Evolutionary conservation across 176 grass and related monocot genomes (phyloP).

Genomic region (Echinochloa phyllopogon): DNA sequence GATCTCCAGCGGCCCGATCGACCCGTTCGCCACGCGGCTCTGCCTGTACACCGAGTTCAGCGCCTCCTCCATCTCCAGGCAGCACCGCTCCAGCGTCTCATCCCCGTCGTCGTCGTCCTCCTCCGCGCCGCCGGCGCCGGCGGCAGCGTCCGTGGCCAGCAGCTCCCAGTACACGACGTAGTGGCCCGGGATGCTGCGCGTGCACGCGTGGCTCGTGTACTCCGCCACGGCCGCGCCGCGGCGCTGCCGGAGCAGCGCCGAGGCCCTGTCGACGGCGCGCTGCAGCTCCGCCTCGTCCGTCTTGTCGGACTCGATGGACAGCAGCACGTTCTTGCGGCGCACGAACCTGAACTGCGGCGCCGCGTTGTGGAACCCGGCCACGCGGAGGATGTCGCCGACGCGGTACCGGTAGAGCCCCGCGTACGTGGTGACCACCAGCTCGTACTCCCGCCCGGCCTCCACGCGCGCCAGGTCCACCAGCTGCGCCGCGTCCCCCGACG

Average conservation of each 20-base stretch:
- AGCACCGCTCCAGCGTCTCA: constrained; percentile 50
- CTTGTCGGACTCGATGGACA: constrained; percentile 78
- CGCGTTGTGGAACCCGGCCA: constrained; percentile 70
- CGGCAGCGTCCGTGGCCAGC: constrained; percentile 16
- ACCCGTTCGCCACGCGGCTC: constrained; percentile 56
- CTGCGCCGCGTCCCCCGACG: background rate
- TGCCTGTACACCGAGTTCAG: constrained; percentile 65
- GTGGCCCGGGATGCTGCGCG: constrained; percentile 63
- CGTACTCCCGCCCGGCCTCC: constrained; percentile 62
- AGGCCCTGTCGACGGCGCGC: constrained; percentile 64
- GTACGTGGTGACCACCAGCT: constrained; percentile 80
- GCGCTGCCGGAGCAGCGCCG: constrained; percentile 41
- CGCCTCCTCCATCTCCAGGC: constrained; percentile 72
- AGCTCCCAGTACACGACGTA: constrained; percentile 89
- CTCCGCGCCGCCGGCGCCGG: background rate
- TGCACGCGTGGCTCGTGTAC: constrained; percentile 74
- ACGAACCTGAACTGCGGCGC: constrained; percentile 79
- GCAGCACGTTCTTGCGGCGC: constrained; percentile 73
- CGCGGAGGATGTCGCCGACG: constrained; percentile 66
- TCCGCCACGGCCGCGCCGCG: constrained; percentile 56
- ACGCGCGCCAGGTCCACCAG: constrained; percentile 57
- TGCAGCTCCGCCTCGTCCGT: constrained; percentile 81
- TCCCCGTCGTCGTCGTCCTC: background rate
- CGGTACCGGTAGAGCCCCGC: constrained; percentile 71
- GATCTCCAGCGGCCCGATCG: constrained; percentile 75